Conservation (phyloP, 768 basidiomycete genomes). For the Gloeophyllum trabeum region DNA sequence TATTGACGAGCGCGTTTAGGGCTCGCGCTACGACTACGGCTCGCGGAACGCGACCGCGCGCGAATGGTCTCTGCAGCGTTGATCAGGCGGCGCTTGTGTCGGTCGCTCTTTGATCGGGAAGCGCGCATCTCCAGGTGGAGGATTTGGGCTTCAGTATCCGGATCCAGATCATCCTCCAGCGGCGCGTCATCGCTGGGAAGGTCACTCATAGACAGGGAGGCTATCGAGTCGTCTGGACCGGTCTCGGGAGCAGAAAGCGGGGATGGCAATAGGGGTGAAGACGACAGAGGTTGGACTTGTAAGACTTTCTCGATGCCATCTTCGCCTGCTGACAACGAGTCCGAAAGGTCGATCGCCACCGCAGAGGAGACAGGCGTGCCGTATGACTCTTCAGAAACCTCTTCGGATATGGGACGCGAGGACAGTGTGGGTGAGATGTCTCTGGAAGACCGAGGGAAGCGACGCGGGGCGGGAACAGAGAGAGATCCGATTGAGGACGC, state of each 20-base stretch:
- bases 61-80: too few relatives aligned
- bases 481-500: slow-evolving; percentile 13
- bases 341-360: neutral
- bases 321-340: neutral
- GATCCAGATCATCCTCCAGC: slow-evolving; percentile 14
- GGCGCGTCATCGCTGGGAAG: slow-evolving; percentile 10
- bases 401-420: slow-evolving; percentile 17
- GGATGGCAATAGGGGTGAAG: neutral
- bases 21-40: too few relatives aligned
- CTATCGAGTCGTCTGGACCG: slow-evolving; percentile 14
- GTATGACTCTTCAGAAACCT: slow-evolving; percentile 12
- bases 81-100: neutral
- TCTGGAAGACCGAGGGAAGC: neutral
- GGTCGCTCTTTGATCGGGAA: slow-evolving; percentile 1
- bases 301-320: neutral
- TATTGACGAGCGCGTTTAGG: too few relatives aligned
- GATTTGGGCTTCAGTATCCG: slow-evolving; percentile 3
- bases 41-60: too few relatives aligned
- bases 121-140: slow-evolving; percentile 6
- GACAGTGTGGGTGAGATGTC: slow-evolving; percentile 7
- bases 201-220: slow-evolving; percentile 20
- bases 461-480: slow-evolving; percentile 10
- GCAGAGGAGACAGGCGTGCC: neutral
- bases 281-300: neutral
- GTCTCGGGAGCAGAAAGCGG: neutral